Evolutionary conservation across 2,329 filamentous ascomycete genomes (phyloP), one percentile per base, ranked within the genome.

Genomic region (Penicillium sp.): DNA sequence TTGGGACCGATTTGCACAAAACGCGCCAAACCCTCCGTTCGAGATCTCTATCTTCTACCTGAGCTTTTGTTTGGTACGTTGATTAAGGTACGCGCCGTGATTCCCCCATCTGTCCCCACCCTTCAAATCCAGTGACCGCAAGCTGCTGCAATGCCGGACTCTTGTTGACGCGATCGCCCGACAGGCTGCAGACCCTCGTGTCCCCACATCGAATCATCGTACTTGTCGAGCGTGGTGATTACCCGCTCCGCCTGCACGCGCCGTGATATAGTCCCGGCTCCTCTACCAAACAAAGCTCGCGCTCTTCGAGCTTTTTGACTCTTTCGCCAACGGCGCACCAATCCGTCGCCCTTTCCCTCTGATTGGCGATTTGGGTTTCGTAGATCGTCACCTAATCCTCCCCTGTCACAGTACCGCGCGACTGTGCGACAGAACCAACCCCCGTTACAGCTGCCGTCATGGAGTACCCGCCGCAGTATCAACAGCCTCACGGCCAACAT

Each of bases 401-500:
- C 37, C 47, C 49, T 62, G 60, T 57, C 55, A 55, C 57, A 44
- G 46, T 57, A 49, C 52, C 42, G 54, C 50, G 43, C 51, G 40
- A 43, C 62, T 59, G 61, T 59, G 64, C 64, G 62, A 66, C 63
- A 52, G 56, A 54, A 55, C 36, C 54, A 46, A 42, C 39, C 54
- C 49, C 60, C 60, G 56, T 64, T 63, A 56, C 58, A 49, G 49
- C 50, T 58, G 54, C 40, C 61, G 87, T 82, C 77, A 89, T 90
- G 87, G 87, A 89, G 76, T 89, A 89, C 79, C 83, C 84, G 72
- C 84, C 87, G 76, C 88, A 89, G 70, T 84, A 86, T 68, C 85
- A 84, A 74, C 82, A 85, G 74, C 79, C 83, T 64, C 77, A 77
- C 65, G 74, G 69, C 71, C 86, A 87, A 73, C 84, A 84, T 70